phyloP scores from a whole-genome alignment of 148 eudicot genomes.

The Silene uniflora region DNA sequence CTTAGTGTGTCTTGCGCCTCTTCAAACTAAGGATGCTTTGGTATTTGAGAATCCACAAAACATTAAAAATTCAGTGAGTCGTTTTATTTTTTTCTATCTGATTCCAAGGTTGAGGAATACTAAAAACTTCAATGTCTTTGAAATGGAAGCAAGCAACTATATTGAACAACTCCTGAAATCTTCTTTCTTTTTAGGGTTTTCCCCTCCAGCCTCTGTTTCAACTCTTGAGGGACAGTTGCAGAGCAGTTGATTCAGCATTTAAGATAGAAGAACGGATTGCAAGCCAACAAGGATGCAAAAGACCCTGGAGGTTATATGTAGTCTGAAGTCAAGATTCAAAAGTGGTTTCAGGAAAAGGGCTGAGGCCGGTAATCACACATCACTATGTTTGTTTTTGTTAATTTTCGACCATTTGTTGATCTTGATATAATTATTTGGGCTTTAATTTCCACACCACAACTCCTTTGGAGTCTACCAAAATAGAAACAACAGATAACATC shows the following conservation, averaged over 20 bases:
- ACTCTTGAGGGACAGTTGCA: too few relatives aligned
- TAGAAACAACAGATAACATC: background rate
- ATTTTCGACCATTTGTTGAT: background rate
- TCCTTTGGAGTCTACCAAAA: background rate
- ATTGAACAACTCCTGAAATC: background rate
- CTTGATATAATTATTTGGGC: background rate
- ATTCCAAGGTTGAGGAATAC: background rate
- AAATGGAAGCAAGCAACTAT: background rate
- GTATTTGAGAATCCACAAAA: background rate
- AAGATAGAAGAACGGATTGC: background rate
- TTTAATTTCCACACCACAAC: background rate
- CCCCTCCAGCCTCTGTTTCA: too few relatives aligned
- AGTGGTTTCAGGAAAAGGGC: background rate
- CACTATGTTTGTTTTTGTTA: background rate
- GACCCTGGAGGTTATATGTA: background rate
- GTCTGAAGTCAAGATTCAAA: constrained; percentile 7
- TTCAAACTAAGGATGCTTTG: too few relatives aligned
- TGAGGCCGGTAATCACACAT: background rate
- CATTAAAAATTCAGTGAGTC: background rate
- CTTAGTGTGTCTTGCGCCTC: too few relatives aligned
- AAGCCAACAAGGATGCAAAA: background rate
- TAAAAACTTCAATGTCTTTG: background rate
- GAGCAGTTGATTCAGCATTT: background rate
- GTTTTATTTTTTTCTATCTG: background rate
- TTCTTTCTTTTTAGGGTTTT: too few relatives aligned